Evolutionary conservation across 768 basidiomycete species (phyloP).

Genomic region (Boletus coccyginus): DNA sequence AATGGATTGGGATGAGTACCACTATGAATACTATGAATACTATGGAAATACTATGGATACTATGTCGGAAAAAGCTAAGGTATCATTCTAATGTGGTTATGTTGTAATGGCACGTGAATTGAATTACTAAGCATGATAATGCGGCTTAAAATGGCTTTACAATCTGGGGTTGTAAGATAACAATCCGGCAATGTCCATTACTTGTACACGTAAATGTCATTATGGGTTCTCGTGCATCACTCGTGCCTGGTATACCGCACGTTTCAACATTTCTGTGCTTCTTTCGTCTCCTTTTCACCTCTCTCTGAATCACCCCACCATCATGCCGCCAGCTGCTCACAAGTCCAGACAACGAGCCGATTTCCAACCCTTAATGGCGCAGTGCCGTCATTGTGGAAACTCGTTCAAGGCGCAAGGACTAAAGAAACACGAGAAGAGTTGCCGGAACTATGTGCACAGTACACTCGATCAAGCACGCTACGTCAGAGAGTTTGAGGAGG

Average conservation of each 20-base stretch:
- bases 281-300: background rate
- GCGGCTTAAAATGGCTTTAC: background rate
- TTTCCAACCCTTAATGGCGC: background rate
- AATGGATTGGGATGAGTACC: too few relatives aligned
- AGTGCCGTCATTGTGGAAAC: background rate
- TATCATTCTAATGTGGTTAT: background rate
- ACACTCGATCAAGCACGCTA: background rate
- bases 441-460: background rate
- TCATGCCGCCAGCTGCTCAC: background rate
- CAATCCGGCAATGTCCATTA: background rate
- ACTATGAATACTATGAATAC: too few relatives aligned
- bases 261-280: too few relatives aligned
- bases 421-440: background rate
- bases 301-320: background rate
- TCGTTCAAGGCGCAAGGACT: background rate
- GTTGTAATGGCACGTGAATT: background rate
- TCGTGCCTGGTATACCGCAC: background rate
- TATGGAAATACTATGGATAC: too few relatives aligned
- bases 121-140: background rate
- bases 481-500: background rate
- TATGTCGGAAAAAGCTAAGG: background rate
- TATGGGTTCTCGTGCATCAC: background rate
- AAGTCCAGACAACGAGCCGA: background rate
- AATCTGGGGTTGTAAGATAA: background rate
- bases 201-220: background rate